phyloP scores from a whole-genome alignment of 768 basidiomycete genomes.

The Trametes punicea region DNA sequence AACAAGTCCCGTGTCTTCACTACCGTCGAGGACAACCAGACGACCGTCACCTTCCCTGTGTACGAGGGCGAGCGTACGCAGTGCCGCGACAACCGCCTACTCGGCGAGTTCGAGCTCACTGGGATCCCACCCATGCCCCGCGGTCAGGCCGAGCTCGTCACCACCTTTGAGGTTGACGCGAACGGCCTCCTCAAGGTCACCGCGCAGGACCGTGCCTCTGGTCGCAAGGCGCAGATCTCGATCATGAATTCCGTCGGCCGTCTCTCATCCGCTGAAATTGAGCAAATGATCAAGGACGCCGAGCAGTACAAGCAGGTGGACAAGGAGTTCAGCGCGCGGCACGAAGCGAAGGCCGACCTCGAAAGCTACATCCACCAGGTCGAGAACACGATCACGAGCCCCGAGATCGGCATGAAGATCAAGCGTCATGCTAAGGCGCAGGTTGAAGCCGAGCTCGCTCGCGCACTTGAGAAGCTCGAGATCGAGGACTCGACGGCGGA shows the following conservation, averaged over 20 bases:
- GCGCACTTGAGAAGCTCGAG: conserved; percentile 97
- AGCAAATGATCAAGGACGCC: conserved; percentile 99
- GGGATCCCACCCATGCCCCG: conserved; percentile 99
- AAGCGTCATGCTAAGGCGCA: conserved; percentile 94
- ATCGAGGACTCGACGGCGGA: conserved; percentile 92
- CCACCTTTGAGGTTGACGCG: conserved; percentile 99
- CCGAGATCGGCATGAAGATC: conserved; percentile 97
- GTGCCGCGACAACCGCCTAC: conserved; percentile 98
- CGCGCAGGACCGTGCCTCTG: conserved; percentile 96
- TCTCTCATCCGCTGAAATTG: conserved; percentile 95
- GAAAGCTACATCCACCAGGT: conserved; percentile 98
- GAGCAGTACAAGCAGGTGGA: conserved; percentile 95
- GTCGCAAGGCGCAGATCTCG: conserved; percentile 93
- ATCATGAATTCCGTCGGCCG: conserved; percentile 91
- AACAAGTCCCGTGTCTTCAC: conserved; percentile 99
- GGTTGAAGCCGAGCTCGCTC: conserved; percentile 96
- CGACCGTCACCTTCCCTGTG: conserved; percentile 99
- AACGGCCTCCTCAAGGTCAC: conserved; percentile 99
- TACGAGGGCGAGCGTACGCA: conserved; percentile 99
- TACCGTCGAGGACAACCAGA: conserved; percentile 99
- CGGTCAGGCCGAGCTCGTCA: conserved; percentile 98
- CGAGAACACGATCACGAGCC: conserved; percentile 92
- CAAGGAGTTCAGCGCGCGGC: conserved; percentile 97
- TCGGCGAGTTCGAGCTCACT: conserved; percentile 98
- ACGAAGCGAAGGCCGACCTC: conserved; percentile 97